A percentile compares a stretch with the other conserved stretches of the same genome.
phyloP scores from a whole-genome alignment of 2,329 filamentous ascomycete genomes.

The Ascochyta viciae-villosae region DNA sequence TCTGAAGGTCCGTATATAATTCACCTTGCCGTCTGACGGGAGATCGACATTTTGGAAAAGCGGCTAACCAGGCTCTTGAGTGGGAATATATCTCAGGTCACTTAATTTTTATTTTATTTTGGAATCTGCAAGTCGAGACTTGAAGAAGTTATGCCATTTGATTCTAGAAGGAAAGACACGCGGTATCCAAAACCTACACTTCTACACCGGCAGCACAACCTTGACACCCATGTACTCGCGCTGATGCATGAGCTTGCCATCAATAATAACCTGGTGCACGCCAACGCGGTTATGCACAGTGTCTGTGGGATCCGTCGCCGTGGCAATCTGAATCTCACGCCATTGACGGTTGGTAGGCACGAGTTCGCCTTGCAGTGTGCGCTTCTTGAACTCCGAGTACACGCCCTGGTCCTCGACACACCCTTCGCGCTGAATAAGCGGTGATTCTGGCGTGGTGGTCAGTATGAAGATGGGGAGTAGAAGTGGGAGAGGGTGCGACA shows the following conservation, averaged over 20 bases:
- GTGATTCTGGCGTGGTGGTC: conserved; percentile 22
- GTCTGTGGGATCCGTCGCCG: conserved; percentile 32
- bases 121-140: not conserved
- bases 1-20: too few species aligned
- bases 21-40: too few species aligned
- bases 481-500: not conserved
- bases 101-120: not conserved
- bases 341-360: conserved; percentile 31
- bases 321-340: conserved; percentile 34
- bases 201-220: conserved; percentile 31
- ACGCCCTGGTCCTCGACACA: conserved; percentile 33
- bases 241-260: conserved; percentile 32
- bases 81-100: too few species aligned
- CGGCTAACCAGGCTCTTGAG: too few species aligned
- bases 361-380: conserved; percentile 23
- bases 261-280: conserved; percentile 30
- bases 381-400: conserved; percentile 31
- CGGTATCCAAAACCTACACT: not conserved
- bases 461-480: not conserved
- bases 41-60: too few species aligned
- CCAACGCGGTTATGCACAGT: conserved; percentile 31
- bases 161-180: not conserved
- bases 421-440: conserved; percentile 31
- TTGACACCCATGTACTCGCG: conserved; percentile 35
- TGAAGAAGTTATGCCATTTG: not conserved